These are phyloP conservation scores for Termitomyces sp. DNA, from an alignment of 768 basidiomycete genomes.

Conservation along the genomic window DNA sequence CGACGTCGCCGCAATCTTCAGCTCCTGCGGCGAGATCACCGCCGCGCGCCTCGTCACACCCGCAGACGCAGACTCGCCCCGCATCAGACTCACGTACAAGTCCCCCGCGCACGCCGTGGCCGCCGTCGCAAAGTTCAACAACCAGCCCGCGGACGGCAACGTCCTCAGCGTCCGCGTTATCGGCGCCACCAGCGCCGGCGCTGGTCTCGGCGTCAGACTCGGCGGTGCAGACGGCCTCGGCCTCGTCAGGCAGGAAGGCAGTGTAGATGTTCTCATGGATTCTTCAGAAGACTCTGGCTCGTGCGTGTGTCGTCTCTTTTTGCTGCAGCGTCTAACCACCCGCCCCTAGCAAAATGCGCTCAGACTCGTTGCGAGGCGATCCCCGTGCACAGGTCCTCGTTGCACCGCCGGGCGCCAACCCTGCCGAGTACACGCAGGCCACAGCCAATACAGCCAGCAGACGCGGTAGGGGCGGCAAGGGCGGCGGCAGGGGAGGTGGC, in stretches of 20 bases:
- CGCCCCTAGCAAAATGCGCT: slow-evolving; percentile 71
- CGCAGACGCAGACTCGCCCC: slow-evolving; percentile 28
- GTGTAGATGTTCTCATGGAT: slow-evolving; percentile 60
- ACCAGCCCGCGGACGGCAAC: slow-evolving; percentile 79
- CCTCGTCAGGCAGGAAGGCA: slow-evolving; percentile 46
- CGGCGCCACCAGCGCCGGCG: slow-evolving; percentile 43
- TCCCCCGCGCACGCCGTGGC: slow-evolving; percentile 52
- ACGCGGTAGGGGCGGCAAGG: slow-evolving; percentile 23
- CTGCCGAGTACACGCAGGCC: slow-evolving; percentile 42
- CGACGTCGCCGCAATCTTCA: slow-evolving; percentile 84
- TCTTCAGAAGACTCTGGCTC: slow-evolving; percentile 38
- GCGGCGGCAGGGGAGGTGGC: slow-evolving; percentile 30
- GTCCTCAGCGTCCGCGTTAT: slow-evolving; percentile 62
- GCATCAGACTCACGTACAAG: slow-evolving; percentile 74
- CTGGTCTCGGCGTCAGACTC: slow-evolving; percentile 52
- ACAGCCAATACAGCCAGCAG: slow-evolving; percentile 25
- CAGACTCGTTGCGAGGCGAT: slow-evolving; percentile 61
- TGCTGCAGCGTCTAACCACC: not conserved
- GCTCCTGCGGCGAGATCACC: slow-evolving; percentile 66
- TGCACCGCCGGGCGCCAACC: slow-evolving; percentile 62
- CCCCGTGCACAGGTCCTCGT: slow-evolving; percentile 67
- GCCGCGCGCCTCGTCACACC: slow-evolving; percentile 32
- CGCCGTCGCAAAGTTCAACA: slow-evolving; percentile 73
- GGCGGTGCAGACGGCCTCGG: slow-evolving; percentile 50
- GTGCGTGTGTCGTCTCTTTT: slow-evolving; percentile 33